Percentiles rank a stretch among this genome's conserved stretches.
Evolutionary conservation across 305 asterid species (phyloP).

Genomic region (Fraxinus xanthoxyloides): DNA sequence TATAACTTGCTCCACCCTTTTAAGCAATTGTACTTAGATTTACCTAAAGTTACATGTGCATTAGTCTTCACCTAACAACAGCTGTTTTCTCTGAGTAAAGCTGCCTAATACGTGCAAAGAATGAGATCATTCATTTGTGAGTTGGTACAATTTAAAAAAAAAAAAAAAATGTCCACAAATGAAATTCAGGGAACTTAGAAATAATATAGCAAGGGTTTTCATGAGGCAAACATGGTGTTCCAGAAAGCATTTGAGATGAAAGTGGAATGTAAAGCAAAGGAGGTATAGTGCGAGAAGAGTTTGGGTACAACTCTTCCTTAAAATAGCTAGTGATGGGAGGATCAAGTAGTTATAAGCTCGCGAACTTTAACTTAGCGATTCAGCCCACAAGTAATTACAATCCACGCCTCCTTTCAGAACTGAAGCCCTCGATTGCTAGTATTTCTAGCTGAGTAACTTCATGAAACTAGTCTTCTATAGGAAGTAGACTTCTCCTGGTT

Average conservation of each 20-base stretch:
- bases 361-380: background rate
- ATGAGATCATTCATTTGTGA: background rate
- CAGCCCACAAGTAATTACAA: background rate
- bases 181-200: background rate
- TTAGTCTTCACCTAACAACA: background rate
- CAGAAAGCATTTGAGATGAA: conserved; percentile 2
- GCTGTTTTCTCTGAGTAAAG: background rate
- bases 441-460: background rate
- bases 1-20: background rate
- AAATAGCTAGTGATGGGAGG: background rate
- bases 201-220: background rate
- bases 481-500: background rate
- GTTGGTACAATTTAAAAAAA: background rate
- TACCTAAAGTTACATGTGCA: background rate
- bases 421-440: background rate
- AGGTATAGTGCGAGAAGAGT: background rate
- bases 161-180: background rate
- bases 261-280: background rate
- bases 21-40: background rate
- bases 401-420: background rate
- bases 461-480: background rate
- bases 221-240: background rate
- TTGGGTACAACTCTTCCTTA: background rate
- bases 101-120: background rate
- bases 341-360: background rate